Evolutionary conservation across 2,329 filamentous ascomycete species (phyloP).

Genomic region (Paradendryphiella salina): DNA sequence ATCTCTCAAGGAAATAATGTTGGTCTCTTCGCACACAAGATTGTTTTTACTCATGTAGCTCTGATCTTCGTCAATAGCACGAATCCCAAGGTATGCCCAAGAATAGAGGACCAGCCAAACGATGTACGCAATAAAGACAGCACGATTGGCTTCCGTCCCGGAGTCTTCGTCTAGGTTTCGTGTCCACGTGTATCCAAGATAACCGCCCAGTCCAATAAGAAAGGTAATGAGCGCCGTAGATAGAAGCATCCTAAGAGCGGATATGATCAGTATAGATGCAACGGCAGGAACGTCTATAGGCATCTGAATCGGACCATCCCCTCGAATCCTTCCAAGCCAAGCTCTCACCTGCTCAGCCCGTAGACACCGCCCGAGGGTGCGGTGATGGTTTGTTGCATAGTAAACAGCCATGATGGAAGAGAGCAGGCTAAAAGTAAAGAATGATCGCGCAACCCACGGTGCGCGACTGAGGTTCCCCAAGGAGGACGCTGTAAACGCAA

Average conservation of each 20-base stretch:
- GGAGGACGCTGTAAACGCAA: slow-evolving; percentile 4
- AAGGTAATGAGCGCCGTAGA: neutral
- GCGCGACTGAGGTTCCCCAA: neutral
- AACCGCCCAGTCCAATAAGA: neutral
- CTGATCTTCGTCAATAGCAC: neutral
- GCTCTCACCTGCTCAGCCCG: neutral
- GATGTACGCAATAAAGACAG: neutral
- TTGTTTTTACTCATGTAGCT: neutral
- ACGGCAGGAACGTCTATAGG: neutral
- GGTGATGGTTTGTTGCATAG: slow-evolving; percentile 2
- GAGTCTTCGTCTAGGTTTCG: neutral
- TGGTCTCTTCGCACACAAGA: neutral
- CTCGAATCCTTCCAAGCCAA: neutral
- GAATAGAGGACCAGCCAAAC: neutral
- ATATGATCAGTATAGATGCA: neutral
- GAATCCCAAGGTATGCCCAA: neutral
- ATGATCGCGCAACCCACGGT: neutral
- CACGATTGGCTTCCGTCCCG: neutral
- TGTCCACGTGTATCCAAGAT: slow-evolving; percentile 2
- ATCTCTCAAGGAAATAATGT: too few species aligned
- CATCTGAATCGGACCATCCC: neutral
- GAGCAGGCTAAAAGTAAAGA: neutral
- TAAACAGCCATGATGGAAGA: neutral
- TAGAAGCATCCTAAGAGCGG: neutral
- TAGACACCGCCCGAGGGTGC: neutral